phyloP scores from a whole-genome alignment of 352 stramenopile species.

The Phytophthora brassicae region DNA sequence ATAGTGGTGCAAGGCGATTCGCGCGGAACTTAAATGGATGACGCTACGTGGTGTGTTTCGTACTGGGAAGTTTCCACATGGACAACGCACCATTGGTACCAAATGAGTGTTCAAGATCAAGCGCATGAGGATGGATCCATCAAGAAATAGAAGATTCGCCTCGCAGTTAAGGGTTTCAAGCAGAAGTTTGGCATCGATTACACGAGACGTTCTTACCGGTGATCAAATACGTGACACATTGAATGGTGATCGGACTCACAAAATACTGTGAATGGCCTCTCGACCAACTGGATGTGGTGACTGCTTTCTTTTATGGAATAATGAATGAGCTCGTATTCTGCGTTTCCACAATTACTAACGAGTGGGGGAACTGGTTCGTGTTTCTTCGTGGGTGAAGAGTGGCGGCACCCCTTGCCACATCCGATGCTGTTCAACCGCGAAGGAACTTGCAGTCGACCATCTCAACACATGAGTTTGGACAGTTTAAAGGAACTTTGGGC shows the following conservation, averaged over 20 bases:
- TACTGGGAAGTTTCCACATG: conserved; percentile 4
- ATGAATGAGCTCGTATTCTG: neutral
- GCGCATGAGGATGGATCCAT: conserved; percentile 37
- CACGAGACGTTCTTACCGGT: neutral
- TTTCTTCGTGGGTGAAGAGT: no score
- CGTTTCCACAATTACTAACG: no score
- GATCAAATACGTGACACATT: no score
- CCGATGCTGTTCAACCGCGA: no score
- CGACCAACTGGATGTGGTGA: neutral
- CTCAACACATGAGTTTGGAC: no score
- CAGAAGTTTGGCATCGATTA: conserved; percentile 44
- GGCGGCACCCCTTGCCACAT: no score
- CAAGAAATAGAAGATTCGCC: conserved; percentile 37
- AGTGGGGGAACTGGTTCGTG: no score
- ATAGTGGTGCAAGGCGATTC: conserved; percentile 18
- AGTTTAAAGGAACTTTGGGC: no score
- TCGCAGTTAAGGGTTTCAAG: no score
- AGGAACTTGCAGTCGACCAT: no score
- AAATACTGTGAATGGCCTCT: neutral
- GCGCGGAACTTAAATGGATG: conserved; percentile 17
- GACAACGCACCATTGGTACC: conserved; percentile 12
- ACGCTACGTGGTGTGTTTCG: conserved; percentile 18
- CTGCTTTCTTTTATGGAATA: neutral
- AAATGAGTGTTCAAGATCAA: conserved; percentile 50
- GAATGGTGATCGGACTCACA: neutral